Conservation (phyloP, 2,329 filamentous ascomycete genomes). For the Cercospora zeina region DNA sequence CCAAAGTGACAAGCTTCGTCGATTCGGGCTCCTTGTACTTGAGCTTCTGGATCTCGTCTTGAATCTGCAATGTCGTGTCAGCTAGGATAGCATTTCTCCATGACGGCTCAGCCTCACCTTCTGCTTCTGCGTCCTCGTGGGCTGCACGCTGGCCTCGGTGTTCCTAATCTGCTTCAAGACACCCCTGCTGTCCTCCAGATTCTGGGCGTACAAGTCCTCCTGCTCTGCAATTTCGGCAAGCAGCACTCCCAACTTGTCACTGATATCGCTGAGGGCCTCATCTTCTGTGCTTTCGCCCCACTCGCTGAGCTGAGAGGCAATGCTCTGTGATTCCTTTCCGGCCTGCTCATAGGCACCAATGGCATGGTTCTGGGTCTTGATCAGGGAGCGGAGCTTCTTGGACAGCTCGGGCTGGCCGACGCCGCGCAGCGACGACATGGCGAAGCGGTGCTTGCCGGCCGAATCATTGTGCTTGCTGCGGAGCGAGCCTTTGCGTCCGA, state of each 20-base stretch:
- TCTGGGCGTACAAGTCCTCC: slow-evolving; percentile 83
- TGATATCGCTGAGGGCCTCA: slow-evolving; percentile 82
- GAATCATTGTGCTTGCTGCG: slow-evolving; percentile 60
- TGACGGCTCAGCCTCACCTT: slow-evolving; percentile 53
- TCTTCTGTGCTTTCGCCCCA: slow-evolving; percentile 94
- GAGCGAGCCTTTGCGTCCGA: slow-evolving; percentile 67
- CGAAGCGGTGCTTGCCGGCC: slow-evolving; percentile 68
- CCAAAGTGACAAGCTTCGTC: slow-evolving; percentile 75
- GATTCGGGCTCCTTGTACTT: slow-evolving; percentile 91
- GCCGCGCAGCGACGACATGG: slow-evolving; percentile 81
- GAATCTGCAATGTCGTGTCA: slow-evolving; percentile 53
- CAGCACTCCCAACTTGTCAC: slow-evolving; percentile 92
- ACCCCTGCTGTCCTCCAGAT: slow-evolving; percentile 78
- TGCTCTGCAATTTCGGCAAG: slow-evolving; percentile 91
- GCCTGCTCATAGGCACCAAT: slow-evolving; percentile 83
- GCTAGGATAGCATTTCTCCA: neutral
- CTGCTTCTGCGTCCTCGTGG: slow-evolving; percentile 78
- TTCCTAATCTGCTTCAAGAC: slow-evolving; percentile 91
- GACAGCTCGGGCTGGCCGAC: slow-evolving; percentile 79
- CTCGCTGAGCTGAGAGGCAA: slow-evolving; percentile 88
- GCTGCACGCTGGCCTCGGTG: slow-evolving; percentile 93
- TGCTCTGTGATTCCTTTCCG: slow-evolving; percentile 76
- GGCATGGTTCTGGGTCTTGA: slow-evolving; percentile 91
- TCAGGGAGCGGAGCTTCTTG: slow-evolving; percentile 83
- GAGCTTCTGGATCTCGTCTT: slow-evolving; percentile 86